Evolutionary conservation across 2,329 filamentous ascomycete species (phyloP).

Genomic region (Phaeosphaeriaceae sp.): DNA sequence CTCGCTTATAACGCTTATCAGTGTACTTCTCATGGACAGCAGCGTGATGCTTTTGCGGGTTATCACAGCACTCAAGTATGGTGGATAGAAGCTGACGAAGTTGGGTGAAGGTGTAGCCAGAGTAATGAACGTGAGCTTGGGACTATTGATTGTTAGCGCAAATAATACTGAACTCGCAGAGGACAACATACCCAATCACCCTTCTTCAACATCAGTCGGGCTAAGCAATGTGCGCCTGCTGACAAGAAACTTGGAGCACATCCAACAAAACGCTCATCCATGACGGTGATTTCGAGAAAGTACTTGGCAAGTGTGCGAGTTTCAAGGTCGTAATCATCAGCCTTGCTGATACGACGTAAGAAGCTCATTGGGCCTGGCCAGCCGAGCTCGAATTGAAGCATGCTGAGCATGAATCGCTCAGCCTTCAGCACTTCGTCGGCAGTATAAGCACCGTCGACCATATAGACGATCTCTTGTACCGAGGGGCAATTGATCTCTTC

Average conservation of each 20-base stretch:
- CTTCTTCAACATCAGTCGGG: conserved; percentile 86
- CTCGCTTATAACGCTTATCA: conserved; percentile 84
- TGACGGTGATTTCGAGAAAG: conserved; percentile 93
- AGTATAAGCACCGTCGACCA: conserved; percentile 93
- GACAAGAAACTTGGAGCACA: conserved; percentile 89
- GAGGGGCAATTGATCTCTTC: conserved; percentile 99
- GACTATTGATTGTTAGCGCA: conserved; percentile 63
- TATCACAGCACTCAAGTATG: conserved; percentile 86
- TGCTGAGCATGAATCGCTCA: conserved; percentile 96
- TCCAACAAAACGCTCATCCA: conserved; percentile 97
- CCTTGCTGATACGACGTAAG: conserved; percentile 94
- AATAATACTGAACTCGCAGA: neutral
- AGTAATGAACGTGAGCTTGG: conserved; percentile 86
- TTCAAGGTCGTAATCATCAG: conserved; percentile 95
- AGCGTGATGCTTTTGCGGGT: conserved; percentile 78
- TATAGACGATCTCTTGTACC: conserved; percentile 93
- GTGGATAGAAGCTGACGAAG: conserved; percentile 77
- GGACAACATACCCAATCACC: conserved; percentile 80
- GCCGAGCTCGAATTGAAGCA: conserved; percentile 93
- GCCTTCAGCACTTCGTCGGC: conserved; percentile 94
- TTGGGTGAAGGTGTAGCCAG: conserved; percentile 88
- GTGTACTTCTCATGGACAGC: conserved; percentile 93
- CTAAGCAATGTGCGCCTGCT: conserved; percentile 90
- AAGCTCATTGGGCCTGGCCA: conserved; percentile 99
- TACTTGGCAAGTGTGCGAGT: conserved; percentile 96